Base-by-base conservation (phyloP, 192 early-diverging fungal genomes). In the Backusella sp. region DNA sequence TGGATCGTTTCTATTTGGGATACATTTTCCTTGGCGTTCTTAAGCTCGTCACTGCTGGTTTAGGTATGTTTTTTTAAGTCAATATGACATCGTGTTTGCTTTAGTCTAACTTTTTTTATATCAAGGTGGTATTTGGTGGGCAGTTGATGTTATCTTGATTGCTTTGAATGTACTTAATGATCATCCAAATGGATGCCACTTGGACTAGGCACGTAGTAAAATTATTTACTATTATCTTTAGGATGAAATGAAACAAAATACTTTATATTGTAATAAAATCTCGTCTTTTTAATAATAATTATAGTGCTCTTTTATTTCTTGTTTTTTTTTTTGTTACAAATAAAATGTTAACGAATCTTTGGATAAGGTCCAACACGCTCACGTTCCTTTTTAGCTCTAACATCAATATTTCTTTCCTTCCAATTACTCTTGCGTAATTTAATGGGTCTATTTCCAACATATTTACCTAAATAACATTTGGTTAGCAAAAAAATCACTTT, bases 401-500 rank as follows among this genome's bases (percentile, higher is more conserved):
- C 88, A 72, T 96, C 94, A 1, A 91, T 88, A 78, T 92, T 96
- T 66, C 96, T 90, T 36, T 97, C 95, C 70, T 94, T 92, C 96
- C 96, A 97, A 32, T 83, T 94, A 73, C 94, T 96, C 78, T 97
- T 97, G 39, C 95, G 90, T 46, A 99, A 88, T 77, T 95, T 97
- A 73, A 99, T 96, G 4, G 97, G 97, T 56, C 96, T 83, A 75
- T 94, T 96, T 35, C 97, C 97, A 5, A 99, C 92, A 80, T 97
- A 99, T 84, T 99, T 98, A 53, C 92, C 93, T 94, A 39, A 39
- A 32, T 32, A 32, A 11, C 37, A 39, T 39, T 11, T 1, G 9
- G 37, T 39, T 39, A 39, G 37, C 32, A n/a, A n/a, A n/a, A n/a
- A n/a, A n/a, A n/a, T 39, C 37, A 39, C 11, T 32, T 32, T 32